Evolutionary conservation across 106 monocot species (phyloP).

Genomic region (Dendrobium catenatum): DNA sequence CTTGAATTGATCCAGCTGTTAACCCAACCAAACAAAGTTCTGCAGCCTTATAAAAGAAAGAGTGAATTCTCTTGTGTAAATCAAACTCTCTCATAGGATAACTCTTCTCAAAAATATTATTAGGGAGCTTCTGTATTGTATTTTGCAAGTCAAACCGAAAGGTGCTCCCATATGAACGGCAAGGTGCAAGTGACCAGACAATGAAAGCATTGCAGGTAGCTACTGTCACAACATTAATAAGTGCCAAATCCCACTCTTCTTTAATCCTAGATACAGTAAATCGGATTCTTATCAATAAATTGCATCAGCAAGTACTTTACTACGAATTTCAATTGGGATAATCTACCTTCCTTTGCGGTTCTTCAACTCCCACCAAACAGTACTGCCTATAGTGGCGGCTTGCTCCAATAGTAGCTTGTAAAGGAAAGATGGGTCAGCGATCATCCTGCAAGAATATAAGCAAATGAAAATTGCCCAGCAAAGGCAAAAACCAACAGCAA

Average conservation of each 20-base stretch:
- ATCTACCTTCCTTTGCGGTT: conserved; percentile 83
- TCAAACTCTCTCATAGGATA: conserved; percentile 93
- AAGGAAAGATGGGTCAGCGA: conserved; percentile 91
- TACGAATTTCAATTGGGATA: neutral
- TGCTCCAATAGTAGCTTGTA: conserved; percentile 80
- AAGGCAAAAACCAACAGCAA: neutral
- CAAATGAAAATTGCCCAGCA: neutral
- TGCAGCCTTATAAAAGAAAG: conserved; percentile 84
- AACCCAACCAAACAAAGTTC: conserved; percentile 72
- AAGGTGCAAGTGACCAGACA: conserved; percentile 92
- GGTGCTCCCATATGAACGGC: conserved; percentile 92
- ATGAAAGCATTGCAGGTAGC: conserved; percentile 83
- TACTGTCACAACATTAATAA: conserved; percentile 71
- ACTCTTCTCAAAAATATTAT: conserved; percentile 90
- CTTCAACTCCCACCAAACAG: conserved; percentile 87
- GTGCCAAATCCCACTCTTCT: conserved; percentile 93
- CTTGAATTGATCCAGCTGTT: conserved; percentile 68
- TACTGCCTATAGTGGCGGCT: conserved; percentile 48
- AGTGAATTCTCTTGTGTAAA: conserved; percentile 69
- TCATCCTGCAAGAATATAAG: conserved; percentile 51
- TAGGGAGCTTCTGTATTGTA: conserved; percentile 92
- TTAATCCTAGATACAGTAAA: conserved; percentile 55
- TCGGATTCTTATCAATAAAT: neutral
- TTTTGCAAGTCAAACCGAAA: conserved; percentile 89
- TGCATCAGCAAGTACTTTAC: neutral